Percentiles rank a stretch among this genome's conserved stretches.
phyloP scores from a whole-genome alignment of 192 early-diverging fungal genomes.

The Phlyctochytrium planicorne region DNA sequence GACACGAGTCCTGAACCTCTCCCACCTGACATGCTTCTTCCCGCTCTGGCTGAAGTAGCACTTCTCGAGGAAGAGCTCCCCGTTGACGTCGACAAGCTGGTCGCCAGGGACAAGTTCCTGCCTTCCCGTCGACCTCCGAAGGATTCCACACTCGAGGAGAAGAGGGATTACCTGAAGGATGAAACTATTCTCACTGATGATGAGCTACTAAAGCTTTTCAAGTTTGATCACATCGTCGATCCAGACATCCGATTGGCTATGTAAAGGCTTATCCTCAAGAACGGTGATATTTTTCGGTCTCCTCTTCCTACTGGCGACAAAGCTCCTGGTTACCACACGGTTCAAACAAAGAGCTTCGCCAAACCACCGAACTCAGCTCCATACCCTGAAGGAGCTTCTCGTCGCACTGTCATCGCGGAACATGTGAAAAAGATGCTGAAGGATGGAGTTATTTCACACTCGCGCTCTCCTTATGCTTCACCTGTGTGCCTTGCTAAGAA shows the following conservation, averaged over 20 bases:
- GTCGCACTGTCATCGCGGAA: not conserved
- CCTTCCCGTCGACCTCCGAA: not conserved
- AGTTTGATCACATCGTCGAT: not conserved
- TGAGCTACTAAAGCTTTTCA: not conserved
- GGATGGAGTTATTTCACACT: slow-evolving; percentile 36
- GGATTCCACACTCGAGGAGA: not conserved
- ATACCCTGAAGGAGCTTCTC: slow-evolving; percentile 13
- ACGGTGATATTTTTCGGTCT: not conserved
- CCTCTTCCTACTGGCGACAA: not conserved
- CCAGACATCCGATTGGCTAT: not conserved
- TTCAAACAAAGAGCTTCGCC: not conserved
- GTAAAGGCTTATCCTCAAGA: not conserved
- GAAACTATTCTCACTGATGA: not conserved
- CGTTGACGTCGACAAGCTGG: too few species aligned
- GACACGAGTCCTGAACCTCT: too few species aligned
- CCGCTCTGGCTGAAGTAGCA: too few species aligned
- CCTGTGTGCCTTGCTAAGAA: slow-evolving; percentile 44
- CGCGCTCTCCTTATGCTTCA: slow-evolving; percentile 38
- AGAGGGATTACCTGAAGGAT: not conserved
- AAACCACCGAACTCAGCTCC: not conserved
- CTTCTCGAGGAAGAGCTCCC: too few species aligned
- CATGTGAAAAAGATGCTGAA: slow-evolving; percentile 24
- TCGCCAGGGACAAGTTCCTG: not conserved
- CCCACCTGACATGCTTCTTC: too few species aligned
- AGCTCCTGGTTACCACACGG: not conserved